phyloP scores from a whole-genome alignment of 208 protist genomes.

The Leishmania martiniquensis region DNA sequence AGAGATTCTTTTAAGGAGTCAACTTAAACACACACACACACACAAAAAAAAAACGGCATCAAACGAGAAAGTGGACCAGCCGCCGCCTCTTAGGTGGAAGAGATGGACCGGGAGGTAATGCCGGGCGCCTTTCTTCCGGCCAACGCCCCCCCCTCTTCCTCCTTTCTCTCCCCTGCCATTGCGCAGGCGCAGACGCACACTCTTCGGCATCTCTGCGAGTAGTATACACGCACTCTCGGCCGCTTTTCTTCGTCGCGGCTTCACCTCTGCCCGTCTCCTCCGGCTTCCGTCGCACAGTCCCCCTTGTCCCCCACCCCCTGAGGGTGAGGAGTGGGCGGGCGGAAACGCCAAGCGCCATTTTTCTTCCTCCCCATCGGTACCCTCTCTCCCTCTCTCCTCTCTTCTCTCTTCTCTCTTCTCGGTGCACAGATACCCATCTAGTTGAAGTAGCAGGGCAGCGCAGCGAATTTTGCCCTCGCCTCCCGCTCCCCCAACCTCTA shows the following conservation, averaged over 20 bases:
- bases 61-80: neutral
- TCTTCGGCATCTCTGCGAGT: neutral
- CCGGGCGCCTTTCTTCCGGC: neutral
- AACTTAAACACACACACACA: too few species aligned
- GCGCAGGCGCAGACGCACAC: neutral
- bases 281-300: too few species aligned
- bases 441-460: neutral
- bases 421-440: neutral
- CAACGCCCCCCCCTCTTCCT: too few species aligned
- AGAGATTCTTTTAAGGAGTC: neutral
- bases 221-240: neutral
- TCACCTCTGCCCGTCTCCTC: too few species aligned
- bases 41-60: too few species aligned
- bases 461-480: neutral
- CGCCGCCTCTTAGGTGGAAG: neutral
- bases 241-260: neutral
- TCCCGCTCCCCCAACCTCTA: neutral
- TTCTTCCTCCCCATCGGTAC: neutral
- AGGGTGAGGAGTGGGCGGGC: neutral
- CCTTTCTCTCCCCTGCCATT: neutral
- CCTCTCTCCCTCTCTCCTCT: neutral
- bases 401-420: neutral
- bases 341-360: neutral
- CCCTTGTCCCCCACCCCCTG: neutral
- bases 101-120: neutral